Conservation (phyloP, 257 asterid species). For the Solanum arcanum region DNA sequence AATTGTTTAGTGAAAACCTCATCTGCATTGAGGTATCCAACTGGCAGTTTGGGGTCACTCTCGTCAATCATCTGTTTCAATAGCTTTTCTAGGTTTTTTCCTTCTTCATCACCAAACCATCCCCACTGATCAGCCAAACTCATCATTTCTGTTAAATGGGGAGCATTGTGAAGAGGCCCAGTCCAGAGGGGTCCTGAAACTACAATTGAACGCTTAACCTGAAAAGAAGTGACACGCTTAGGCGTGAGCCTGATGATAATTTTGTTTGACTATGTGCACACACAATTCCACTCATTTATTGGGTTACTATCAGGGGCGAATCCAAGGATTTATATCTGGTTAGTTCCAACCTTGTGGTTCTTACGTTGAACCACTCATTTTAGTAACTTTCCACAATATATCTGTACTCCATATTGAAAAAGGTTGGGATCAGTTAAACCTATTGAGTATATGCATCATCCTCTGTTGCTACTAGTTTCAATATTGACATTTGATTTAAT, state of each 20-base stretch:
- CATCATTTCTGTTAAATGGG: conserved; percentile 46
- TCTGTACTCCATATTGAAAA: background rate
- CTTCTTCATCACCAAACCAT: conserved; percentile 54
- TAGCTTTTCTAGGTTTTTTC: conserved; percentile 50
- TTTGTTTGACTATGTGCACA: background rate
- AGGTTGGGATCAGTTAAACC: background rate
- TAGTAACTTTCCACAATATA: background rate
- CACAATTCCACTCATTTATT: background rate
- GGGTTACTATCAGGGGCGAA: background rate
- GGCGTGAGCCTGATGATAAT: background rate
- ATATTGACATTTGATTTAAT: background rate
- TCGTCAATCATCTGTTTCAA: conserved; percentile 63
- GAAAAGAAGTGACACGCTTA: conserved; percentile 5
- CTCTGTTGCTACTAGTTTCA: background rate
- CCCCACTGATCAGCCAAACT: conserved; percentile 79
- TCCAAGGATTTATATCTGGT: background rate
- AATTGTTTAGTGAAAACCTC: conserved; percentile 40
- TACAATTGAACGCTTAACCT: conserved; percentile 56
- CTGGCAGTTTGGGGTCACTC: conserved; percentile 76
- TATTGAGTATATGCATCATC: background rate
- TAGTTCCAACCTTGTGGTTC: background rate
- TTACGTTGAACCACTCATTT: background rate
- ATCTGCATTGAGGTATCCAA: conserved; percentile 65
- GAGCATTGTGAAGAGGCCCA: conserved; percentile 72
- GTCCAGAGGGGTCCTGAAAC: conserved; percentile 97